phyloP scores from a whole-genome alignment of 2,329 filamentous ascomycete species.

The Calycina herbarum region DNA sequence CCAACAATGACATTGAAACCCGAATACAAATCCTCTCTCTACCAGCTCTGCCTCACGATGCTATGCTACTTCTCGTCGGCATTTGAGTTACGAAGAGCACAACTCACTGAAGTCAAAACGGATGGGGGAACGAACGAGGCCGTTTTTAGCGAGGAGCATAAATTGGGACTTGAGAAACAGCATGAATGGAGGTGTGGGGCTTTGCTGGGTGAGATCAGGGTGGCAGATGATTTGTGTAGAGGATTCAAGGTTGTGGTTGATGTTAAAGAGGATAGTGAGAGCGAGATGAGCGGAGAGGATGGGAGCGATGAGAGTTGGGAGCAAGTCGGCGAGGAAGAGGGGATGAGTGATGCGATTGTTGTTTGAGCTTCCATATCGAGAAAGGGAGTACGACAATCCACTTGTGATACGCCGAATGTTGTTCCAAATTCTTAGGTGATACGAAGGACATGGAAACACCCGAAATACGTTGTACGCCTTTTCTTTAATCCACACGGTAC shows the following conservation, averaged over 20 bases:
- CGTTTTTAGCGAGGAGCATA: conserved; percentile 4
- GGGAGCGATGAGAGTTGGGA: not conserved
- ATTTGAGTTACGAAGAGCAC: conserved; percentile 6
- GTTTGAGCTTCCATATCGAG: not conserved
- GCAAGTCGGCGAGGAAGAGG: not conserved
- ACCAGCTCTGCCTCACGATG: not conserved
- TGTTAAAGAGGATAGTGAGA: conserved; percentile 7
- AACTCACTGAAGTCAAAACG: not conserved
- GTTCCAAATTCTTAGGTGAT: not conserved
- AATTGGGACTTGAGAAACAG: not conserved
- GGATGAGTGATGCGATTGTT: not conserved
- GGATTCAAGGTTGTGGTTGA: conserved; percentile 11
- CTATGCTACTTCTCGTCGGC: not conserved
- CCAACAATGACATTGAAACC: conserved; percentile 1
- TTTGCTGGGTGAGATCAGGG: not conserved
- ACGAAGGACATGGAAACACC: not conserved
- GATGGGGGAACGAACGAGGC: conserved; percentile 2
- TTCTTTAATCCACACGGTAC: not conserved
- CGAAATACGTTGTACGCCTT: not conserved
- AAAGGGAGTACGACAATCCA: too few relatives aligned
- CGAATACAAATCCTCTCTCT: not conserved
- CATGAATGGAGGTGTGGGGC: not conserved
- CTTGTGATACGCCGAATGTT: not conserved
- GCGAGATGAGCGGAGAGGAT: not conserved
- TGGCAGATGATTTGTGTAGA: conserved; percentile 8